These are phyloP conservation scores for Globisporangium yorkense DNA, from an alignment of 352 stramenopile genomes.

Conservation along the genomic window DNA sequence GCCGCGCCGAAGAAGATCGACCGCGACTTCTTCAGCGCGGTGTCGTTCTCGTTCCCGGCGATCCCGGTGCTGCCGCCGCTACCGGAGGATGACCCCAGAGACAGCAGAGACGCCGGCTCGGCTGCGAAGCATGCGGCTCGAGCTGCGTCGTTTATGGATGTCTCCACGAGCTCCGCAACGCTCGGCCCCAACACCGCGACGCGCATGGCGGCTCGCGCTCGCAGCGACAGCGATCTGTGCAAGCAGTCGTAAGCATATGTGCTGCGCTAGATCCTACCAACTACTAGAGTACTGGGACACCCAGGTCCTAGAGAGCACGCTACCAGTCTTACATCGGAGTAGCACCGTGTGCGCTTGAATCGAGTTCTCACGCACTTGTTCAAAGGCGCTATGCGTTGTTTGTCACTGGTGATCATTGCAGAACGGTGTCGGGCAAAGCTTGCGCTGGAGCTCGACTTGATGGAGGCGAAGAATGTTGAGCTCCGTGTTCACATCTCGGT, in stretches of 20 bases:
- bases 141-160: constrained; percentile 10
- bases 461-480: too few relatives aligned
- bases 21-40: constrained; percentile 39
- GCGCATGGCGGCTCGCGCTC: constrained; percentile 18
- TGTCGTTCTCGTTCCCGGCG: constrained; percentile 28
- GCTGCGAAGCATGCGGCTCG: constrained; percentile 13
- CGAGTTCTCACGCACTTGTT: too few relatives aligned
- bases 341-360: too few relatives aligned
- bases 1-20: constrained; percentile 4
- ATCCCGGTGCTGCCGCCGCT: constrained; percentile 17
- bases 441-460: too few relatives aligned
- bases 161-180: constrained; percentile 14
- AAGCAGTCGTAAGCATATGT: constrained; percentile 15
- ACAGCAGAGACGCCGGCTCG: not conserved
- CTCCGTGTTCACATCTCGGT: too few relatives aligned
- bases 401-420: too few relatives aligned
- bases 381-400: too few relatives aligned
- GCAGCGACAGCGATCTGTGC: constrained; percentile 30
- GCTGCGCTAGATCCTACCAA: too few relatives aligned
- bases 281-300: too few relatives aligned
- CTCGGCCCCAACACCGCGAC: constrained; percentile 11
- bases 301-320: too few relatives aligned
- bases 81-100: not conserved
- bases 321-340: too few relatives aligned
- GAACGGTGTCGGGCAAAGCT: too few relatives aligned